Conservation (phyloP, 2,329 filamentous ascomycete genomes). For the Annulohypoxylon truncatum region DNA sequence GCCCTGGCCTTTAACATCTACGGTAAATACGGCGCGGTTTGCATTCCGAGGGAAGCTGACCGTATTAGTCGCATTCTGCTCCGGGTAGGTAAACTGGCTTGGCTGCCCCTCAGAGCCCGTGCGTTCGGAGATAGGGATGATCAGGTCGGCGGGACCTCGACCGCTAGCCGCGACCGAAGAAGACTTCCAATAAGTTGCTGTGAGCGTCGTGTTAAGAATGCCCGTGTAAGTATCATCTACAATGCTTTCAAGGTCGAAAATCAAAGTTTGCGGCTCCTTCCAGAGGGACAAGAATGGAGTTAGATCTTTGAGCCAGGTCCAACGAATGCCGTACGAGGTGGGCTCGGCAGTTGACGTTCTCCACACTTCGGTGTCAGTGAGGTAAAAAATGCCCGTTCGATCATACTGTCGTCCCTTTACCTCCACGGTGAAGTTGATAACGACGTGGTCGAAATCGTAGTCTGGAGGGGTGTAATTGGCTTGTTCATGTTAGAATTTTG, state of each 20-base stretch:
- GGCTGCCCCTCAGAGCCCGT: slow-evolving; percentile 61
- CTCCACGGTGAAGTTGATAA: slow-evolving; percentile 80
- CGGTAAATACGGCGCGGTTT: slow-evolving; percentile 76
- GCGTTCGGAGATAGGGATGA: slow-evolving; percentile 74
- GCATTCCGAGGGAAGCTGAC: slow-evolving; percentile 74
- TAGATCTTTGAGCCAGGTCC: slow-evolving; percentile 84
- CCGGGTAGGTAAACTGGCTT: slow-evolving; percentile 76
- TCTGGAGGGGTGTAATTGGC: slow-evolving; percentile 73
- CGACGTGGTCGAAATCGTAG: slow-evolving; percentile 78
- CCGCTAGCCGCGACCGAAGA: slow-evolving; percentile 52
- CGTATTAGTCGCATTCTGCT: slow-evolving; percentile 67
- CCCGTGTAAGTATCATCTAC: slow-evolving; percentile 78
- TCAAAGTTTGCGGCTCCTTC: slow-evolving; percentile 75
- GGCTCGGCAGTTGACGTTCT: slow-evolving; percentile 86
- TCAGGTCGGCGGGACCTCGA: slow-evolving; percentile 67
- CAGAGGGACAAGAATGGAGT: slow-evolving; percentile 77
- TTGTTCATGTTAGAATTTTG: slow-evolving; percentile 48
- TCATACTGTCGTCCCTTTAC: slow-evolving; percentile 81
- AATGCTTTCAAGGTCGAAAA: slow-evolving; percentile 83
- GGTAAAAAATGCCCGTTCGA: slow-evolving; percentile 78
- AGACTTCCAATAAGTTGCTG: slow-evolving; percentile 75
- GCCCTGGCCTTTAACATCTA: slow-evolving; percentile 81
- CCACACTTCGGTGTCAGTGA: slow-evolving; percentile 84
- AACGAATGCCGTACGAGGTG: slow-evolving; percentile 73
- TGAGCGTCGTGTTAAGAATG: slow-evolving; percentile 78